Conservation (phyloP, 495 filamentous ascomycete genomes). For the Aspergillus carlsbadensis region DNA sequence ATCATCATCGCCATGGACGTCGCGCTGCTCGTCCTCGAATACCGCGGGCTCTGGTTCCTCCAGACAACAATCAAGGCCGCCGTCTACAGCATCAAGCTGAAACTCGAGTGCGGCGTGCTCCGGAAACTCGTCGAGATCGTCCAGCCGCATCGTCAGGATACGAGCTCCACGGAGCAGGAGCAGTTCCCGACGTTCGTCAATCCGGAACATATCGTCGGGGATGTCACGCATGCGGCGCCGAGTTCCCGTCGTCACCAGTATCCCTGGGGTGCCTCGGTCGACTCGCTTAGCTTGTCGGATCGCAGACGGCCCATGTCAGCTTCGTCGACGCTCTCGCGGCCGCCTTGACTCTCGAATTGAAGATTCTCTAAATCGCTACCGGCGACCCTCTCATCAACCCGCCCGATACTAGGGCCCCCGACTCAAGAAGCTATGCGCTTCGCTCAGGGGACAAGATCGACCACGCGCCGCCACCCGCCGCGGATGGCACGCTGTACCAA, state of each 20-base stretch:
- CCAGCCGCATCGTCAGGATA: constrained; percentile 29
- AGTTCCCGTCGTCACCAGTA: constrained; percentile 13
- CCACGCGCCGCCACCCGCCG: too few relatives aligned
- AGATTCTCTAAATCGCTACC: too few relatives aligned
- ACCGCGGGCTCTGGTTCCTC: constrained; percentile 48
- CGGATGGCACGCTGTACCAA: too few relatives aligned
- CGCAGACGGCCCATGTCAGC: constrained; percentile 24
- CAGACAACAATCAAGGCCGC: constrained; percentile 56
- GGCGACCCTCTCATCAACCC: too few relatives aligned
- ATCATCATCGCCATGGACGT: constrained; percentile 55
- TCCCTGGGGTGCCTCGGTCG: constrained; percentile 36
- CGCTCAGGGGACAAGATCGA: too few relatives aligned
- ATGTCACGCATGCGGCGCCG: constrained; percentile 38
- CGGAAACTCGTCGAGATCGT: constrained; percentile 41
- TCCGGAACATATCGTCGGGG: constrained; percentile 34
- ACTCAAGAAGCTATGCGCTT: too few relatives aligned
- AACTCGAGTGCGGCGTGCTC: constrained; percentile 61
- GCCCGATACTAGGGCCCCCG: too few relatives aligned
- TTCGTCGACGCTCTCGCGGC: constrained; percentile 13
- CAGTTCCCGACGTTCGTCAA: constrained; percentile 41
- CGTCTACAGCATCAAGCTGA: constrained; percentile 63
- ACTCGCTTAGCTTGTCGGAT: constrained; percentile 33
- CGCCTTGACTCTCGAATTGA: constrained; percentile 15
- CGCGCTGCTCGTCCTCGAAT: constrained; percentile 56
- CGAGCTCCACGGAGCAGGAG: constrained; percentile 34